Evolutionary conservation across 768 basidiomycete species (phyloP), one percentile per base, ranked within the genome.

Genomic region (Pilatotrama ljubarskyi): DNA sequence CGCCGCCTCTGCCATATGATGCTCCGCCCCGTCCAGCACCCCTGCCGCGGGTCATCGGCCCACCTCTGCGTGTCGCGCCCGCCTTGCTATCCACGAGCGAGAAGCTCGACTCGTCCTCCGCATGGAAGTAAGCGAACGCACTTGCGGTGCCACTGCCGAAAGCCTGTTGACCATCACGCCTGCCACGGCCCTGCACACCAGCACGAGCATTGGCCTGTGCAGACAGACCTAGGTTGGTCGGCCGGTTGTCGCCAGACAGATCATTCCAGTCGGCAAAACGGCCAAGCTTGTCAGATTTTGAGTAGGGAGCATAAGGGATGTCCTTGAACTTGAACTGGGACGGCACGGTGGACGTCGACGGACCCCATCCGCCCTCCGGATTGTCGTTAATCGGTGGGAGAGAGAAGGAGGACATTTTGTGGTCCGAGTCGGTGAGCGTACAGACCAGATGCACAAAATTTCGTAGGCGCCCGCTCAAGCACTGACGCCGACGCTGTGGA

Each of bases 201-300:
- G 81, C 80, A 51, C 87, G 84, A n/a, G 75, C 64, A 74, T 66
- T 83, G 76, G 58, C 81, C 71, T 69, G 62, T 69, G 75, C 59
- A 77, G 79, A 65, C 8, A 69, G 64, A 10, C 86, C 84, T 36
- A 78, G 73, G 57, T 81, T 74, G 37, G 80, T 67, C 70, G 87
- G 85, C 47, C 87, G 84, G 62, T 75, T 79, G 69, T 90, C 88
- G 51, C 82, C 70, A 29, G 87, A 81, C 24, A 85, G 75, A 52
- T 93, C 91, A 74, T 93, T 93, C 95, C 96, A 99, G 78, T 99
- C 96, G 48, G 96, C 96, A 70, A 99, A 91, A 53, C 96, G 88
- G 53, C 93, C 94, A 56, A 99, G 87, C 75, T 98, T 98, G 81
- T 99, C 97, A 37, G 93, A 88, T 85, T 99, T 99, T 76, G 94